Percentiles rank a stretch among this genome's conserved stretches.
Conservation (phyloP, 78 protist species). For the Monosiga brevicollis region DNA sequence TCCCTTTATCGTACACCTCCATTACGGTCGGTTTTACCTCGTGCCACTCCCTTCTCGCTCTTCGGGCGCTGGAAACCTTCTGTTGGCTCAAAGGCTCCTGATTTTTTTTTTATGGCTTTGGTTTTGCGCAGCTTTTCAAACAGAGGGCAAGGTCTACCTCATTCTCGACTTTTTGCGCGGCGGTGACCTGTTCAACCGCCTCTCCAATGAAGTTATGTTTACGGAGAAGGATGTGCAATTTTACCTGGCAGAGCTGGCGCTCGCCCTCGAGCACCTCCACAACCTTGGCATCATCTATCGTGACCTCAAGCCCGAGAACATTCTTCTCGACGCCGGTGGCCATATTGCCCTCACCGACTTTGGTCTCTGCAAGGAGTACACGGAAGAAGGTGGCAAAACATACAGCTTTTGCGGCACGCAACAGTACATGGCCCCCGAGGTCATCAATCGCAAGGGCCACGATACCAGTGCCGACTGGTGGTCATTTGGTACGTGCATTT, state of each 20-base stretch:
- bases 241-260: slow-evolving; percentile 60
- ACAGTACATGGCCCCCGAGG: slow-evolving; percentile 76
- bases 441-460: slow-evolving; percentile 31
- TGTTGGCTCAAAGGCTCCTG: slow-evolving; percentile 1
- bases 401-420: slow-evolving; percentile 84
- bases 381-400: slow-evolving; percentile 12
- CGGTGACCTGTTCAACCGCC: slow-evolving; percentile 70
- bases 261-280: slow-evolving; percentile 74
- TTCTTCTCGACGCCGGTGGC: slow-evolving; percentile 76
- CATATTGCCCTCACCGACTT: slow-evolving; percentile 84
- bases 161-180: slow-evolving; percentile 38
- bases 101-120: slow-evolving; percentile 58
- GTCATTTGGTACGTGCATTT: too few relatives aligned
- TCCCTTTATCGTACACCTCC: not conserved
- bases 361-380: slow-evolving; percentile 55
- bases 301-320: slow-evolving; percentile 72
- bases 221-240: slow-evolving; percentile 50
- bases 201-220: slow-evolving; percentile 54
- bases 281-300: slow-evolving; percentile 51
- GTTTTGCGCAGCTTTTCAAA: slow-evolving; percentile 67
- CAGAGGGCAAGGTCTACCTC: slow-evolving; percentile 25
- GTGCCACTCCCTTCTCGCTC: not conserved
- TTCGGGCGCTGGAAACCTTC: not conserved
- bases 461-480: slow-evolving; percentile 72
- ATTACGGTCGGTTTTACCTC: not conserved